A percentile compares a stretch with the other conserved stretches of the same genome.
These are phyloP conservation scores for Monosporascus cannonballus DNA, from an alignment of 2,329 filamentous ascomycete species.

Conservation along the genomic window DNA sequence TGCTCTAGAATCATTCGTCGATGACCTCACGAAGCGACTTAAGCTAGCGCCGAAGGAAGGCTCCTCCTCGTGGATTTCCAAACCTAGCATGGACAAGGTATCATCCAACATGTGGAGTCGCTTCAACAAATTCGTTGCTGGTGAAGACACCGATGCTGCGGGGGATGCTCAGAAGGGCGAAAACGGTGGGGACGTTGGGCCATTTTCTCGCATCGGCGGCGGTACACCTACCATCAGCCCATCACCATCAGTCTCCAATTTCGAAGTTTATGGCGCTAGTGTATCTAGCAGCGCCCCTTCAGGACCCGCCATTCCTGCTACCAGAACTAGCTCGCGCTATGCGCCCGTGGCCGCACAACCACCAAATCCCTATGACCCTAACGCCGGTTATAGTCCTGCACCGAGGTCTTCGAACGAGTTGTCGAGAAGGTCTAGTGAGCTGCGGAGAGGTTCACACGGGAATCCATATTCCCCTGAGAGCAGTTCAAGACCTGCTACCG, in stretches of 20 bases:
- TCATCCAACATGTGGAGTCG: conserved; percentile 84
- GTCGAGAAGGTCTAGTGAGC: conserved; percentile 34
- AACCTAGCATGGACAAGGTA: conserved; percentile 93
- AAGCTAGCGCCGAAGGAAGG: conserved; percentile 80
- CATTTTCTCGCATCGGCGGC: conserved; percentile 77
- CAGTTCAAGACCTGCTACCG: conserved; percentile 21
- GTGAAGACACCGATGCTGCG: conserved; percentile 70
- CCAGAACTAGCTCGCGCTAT: conserved; percentile 45
- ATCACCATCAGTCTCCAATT: conserved; percentile 61
- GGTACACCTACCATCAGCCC: conserved; percentile 70
- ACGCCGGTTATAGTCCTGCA: conserved; percentile 21
- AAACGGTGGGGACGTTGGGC: conserved; percentile 57
- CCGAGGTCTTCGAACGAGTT: conserved; percentile 37
- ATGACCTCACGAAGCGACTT: conserved; percentile 77
- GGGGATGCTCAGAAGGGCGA: conserved; percentile 52
- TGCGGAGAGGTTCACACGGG: conserved; percentile 28
- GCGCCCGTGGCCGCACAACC: conserved; percentile 32
- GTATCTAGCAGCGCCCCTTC: conserved; percentile 6
- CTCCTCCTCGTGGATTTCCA: conserved; percentile 83
- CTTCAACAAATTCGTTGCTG: conserved; percentile 94
- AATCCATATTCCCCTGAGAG: conserved; percentile 28
- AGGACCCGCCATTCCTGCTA: conserved; percentile 31
- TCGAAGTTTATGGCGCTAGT: conserved; percentile 64
- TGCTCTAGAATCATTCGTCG: conserved; percentile 66
- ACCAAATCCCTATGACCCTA: conserved; percentile 32